Conservation (phyloP, 2,329 filamentous ascomycete genomes). For the Phaeophleospora eucalypticola region DNA sequence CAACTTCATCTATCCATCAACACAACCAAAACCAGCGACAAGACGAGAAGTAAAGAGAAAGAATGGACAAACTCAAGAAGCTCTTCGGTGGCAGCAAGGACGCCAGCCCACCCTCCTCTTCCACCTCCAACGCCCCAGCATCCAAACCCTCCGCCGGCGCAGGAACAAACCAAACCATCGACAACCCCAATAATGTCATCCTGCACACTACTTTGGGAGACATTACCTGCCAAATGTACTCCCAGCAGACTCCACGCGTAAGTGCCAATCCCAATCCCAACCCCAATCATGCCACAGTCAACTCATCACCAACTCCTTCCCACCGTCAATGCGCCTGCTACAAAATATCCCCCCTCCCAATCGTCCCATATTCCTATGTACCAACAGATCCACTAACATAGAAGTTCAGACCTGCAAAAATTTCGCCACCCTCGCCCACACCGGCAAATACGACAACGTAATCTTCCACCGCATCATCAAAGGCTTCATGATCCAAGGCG, state of each 20-base stretch:
- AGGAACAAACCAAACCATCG: conserved; percentile 7
- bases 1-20: no score
- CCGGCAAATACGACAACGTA: conserved; percentile 32
- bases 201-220: conserved; percentile 33
- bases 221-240: conserved; percentile 32
- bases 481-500: conserved; percentile 89
- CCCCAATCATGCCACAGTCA: no score
- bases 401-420: conserved; percentile 31
- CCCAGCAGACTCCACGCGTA: conserved; percentile 31
- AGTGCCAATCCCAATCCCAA: neutral
- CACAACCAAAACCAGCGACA: no score
- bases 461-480: conserved; percentile 56
- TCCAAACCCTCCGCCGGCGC: conserved; percentile 13
- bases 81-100: conserved; percentile 19
- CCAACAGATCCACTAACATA: no score
- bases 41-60: conserved; percentile 1
- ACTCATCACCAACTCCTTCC: no score
- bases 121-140: conserved; percentile 12
- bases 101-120: conserved; percentile 8
- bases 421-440: conserved; percentile 32
- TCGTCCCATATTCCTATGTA: neutral
- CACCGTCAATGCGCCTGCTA: neutral
- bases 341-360: neutral
- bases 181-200: conserved; percentile 26
- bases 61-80: conserved; percentile 24